phyloP scores from a whole-genome alignment of 23 red algal species.

The Gracilaria caudata region DNA sequence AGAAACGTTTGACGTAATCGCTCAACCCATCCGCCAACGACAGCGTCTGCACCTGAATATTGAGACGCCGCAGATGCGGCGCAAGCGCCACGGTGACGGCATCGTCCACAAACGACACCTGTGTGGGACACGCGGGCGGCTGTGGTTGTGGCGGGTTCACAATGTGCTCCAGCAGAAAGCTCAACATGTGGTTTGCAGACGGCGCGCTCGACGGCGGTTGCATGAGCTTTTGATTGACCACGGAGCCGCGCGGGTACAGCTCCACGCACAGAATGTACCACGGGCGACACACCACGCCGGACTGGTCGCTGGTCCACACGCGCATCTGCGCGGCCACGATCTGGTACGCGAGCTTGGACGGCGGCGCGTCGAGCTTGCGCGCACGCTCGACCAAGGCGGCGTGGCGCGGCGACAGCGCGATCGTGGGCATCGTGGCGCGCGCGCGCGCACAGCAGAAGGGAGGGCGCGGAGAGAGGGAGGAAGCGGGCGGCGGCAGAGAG shows the following conservation, averaged over 20 bases:
- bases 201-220: slow-evolving; percentile 18
- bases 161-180: slow-evolving; percentile 52
- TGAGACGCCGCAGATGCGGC: slow-evolving; percentile 16
- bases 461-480: neutral
- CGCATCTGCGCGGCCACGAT: slow-evolving; percentile 69
- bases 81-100: slow-evolving; percentile 7
- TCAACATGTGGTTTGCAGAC: slow-evolving; percentile 26
- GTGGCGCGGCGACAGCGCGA: neutral
- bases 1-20: slow-evolving; percentile 63
- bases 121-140: slow-evolving; percentile 38
- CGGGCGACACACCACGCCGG: slow-evolving; percentile 60
- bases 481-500: too few species aligned
- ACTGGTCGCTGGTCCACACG: slow-evolving; percentile 65
- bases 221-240: slow-evolving; percentile 45
- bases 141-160: slow-evolving; percentile 45
- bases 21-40: slow-evolving; percentile 67
- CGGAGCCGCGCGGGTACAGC: slow-evolving; percentile 82
- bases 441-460: neutral
- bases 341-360: slow-evolving; percentile 53
- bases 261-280: slow-evolving; percentile 70
- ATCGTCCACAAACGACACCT: slow-evolving; percentile 65
- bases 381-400: slow-evolving; percentile 23
- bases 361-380: neutral
- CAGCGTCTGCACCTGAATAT: slow-evolving; percentile 35
- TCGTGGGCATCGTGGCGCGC: neutral